A percentile compares a stretch with the other conserved stretches of the same genome.
These are phyloP conservation scores for Mortierella sp. DNA, from an alignment of 371 early-diverging fungal genomes.

Conservation along the genomic window DNA sequence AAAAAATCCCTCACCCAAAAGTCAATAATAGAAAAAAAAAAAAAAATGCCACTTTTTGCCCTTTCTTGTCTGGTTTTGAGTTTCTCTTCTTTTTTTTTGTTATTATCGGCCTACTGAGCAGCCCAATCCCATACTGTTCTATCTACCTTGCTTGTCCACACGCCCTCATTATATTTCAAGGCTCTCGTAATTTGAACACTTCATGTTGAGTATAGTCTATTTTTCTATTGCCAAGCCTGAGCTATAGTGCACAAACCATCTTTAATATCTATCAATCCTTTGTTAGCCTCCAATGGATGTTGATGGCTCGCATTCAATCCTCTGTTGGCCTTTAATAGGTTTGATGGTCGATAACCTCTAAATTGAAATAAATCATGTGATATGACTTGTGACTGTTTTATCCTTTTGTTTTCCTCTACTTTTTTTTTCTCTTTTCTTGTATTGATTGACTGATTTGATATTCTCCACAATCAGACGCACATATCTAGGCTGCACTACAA, in stretches of 20 bases:
- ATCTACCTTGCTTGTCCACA: too few relatives aligned
- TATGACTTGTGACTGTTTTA: neutral
- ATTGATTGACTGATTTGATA: neutral
- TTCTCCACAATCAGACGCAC: neutral
- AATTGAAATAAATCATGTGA: neutral
- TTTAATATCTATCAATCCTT: too few relatives aligned
- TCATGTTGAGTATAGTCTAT: too few relatives aligned
- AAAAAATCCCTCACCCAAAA: too few relatives aligned
- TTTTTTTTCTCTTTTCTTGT: conserved; percentile 1
- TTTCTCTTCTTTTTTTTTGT: neutral
- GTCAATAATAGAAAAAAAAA: neutral
- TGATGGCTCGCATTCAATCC: neutral
- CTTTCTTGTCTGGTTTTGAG: neutral
- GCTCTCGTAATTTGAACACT: too few relatives aligned
- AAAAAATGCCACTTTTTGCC: too few relatives aligned
- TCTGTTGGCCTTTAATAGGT: neutral
- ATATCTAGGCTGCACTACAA: neutral
- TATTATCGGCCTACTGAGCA: too few relatives aligned
- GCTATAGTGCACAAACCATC: too few relatives aligned
- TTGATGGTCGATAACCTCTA: neutral
- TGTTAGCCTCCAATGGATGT: neutral
- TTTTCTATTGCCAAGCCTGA: too few relatives aligned
- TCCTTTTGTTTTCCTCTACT: neutral
- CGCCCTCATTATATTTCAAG: too few relatives aligned
- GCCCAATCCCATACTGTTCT: too few relatives aligned